Percentiles rank a stretch among this genome's conserved stretches.
Evolutionary conservation across 2,329 filamentous ascomycete species (phyloP).

Genomic region (Rutstroemia sydowiana): DNA sequence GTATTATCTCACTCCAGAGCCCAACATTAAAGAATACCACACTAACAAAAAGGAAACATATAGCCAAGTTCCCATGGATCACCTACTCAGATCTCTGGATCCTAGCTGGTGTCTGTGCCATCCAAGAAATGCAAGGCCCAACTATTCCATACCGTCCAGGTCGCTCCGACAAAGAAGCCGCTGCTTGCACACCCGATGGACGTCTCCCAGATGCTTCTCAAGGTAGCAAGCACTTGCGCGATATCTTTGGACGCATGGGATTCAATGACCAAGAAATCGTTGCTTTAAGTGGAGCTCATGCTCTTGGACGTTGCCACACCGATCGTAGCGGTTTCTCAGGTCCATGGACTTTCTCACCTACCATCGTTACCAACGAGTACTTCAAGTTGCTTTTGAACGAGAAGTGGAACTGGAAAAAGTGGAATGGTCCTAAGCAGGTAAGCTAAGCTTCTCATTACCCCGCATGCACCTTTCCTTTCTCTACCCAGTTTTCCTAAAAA

Average conservation of each 20-base stretch:
- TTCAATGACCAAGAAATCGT: constrained; percentile 98
- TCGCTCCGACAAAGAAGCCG: constrained; percentile 68
- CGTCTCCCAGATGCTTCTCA: constrained; percentile 78
- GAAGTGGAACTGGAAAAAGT: constrained; percentile 90
- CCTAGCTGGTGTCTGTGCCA: constrained; percentile 71
- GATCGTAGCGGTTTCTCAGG: constrained; percentile 84
- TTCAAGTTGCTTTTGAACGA: constrained; percentile 80
- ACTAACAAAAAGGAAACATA: background rate
- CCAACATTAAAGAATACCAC: too few species aligned
- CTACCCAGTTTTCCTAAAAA: background rate
- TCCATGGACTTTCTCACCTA: constrained; percentile 88
- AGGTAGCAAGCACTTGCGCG: constrained; percentile 73
- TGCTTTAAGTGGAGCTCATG: constrained; percentile 77
- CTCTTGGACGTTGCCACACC: constrained; percentile 80
- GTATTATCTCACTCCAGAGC: background rate
- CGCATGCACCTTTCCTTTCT: background rate
- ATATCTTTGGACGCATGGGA: constrained; percentile 94
- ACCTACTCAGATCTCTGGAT: constrained; percentile 96
- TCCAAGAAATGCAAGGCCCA: constrained; percentile 94
- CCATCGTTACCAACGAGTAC: constrained; percentile 90
- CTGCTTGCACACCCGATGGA: constrained; percentile 88
- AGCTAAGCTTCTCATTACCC: constrained; percentile 13
- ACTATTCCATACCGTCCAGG: constrained; percentile 83
- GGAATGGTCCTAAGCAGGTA: constrained; percentile 76
- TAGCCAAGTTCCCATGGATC: constrained; percentile 87